phyloP scores from a whole-genome alignment of 2,329 filamentous ascomycete species.

The Blumeriella jaapii region DNA sequence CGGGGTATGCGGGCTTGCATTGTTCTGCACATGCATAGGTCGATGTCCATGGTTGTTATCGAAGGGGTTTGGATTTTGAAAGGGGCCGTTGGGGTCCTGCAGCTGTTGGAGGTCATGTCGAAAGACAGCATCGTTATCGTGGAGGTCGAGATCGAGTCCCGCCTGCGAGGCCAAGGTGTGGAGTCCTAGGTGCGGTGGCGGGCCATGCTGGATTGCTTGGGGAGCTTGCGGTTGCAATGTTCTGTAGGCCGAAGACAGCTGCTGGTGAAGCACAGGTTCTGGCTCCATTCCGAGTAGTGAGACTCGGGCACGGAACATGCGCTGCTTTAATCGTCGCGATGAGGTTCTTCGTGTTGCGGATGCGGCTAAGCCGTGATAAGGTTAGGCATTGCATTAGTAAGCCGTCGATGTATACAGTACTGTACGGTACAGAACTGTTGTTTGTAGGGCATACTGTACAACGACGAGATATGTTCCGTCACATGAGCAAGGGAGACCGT shows the following conservation, averaged over 20 bases:
- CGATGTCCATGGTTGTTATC: slow-evolving; percentile 26
- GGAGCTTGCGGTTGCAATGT: slow-evolving; percentile 25
- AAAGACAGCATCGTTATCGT: slow-evolving; percentile 30
- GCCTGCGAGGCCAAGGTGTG: slow-evolving; percentile 28
- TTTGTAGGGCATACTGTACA: no score
- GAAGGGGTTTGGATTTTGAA: slow-evolving; percentile 27
- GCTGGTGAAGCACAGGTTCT: slow-evolving; percentile 24
- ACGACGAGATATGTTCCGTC: no score
- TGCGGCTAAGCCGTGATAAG: no score
- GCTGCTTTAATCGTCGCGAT: slow-evolving; percentile 20
- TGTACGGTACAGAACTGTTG: no score
- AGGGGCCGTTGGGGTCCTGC: slow-evolving; percentile 28
- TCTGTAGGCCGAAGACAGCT: slow-evolving; percentile 23
- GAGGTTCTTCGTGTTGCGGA: not conserved
- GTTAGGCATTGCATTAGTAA: no score
- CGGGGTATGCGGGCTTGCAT: slow-evolving; percentile 27
- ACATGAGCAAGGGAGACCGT: no score
- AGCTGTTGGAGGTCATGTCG: slow-evolving; percentile 29
- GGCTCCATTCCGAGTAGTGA: slow-evolving; percentile 25
- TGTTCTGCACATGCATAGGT: slow-evolving; percentile 23
- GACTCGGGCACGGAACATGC: slow-evolving; percentile 20
- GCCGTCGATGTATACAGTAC: no score
- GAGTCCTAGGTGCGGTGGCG: slow-evolving; percentile 23
- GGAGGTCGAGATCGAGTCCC: slow-evolving; percentile 32
- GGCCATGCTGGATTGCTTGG: slow-evolving; percentile 26